Evolutionary conservation across 805 yeast species (phyloP).

Genomic region (Metschnikowia cubensis): DNA sequence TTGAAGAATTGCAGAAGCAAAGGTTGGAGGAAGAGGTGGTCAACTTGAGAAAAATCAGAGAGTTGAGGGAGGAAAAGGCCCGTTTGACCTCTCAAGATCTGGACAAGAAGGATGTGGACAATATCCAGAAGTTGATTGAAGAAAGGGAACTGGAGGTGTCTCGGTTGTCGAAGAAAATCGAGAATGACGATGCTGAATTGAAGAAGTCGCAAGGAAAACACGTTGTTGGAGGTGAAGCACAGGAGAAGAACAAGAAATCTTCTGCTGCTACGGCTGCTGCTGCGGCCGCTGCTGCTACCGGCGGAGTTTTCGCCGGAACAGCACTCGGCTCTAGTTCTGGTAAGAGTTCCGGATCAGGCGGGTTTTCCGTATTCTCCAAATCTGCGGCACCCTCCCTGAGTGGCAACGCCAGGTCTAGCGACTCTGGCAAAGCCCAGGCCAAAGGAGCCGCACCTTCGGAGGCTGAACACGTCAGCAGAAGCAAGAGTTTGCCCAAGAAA

Average conservation of each 20-base stretch:
- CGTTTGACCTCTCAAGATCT: slow-evolving; percentile 23
- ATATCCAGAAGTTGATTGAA: slow-evolving; percentile 28
- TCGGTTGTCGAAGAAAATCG: slow-evolving; percentile 29
- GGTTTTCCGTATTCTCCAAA: slow-evolving; percentile 13
- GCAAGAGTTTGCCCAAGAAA: slow-evolving; percentile 16
- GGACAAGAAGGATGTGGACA: slow-evolving; percentile 19
- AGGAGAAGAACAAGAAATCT: slow-evolving; percentile 4
- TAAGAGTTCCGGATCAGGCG: background rate
- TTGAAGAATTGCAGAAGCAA: slow-evolving; percentile 36
- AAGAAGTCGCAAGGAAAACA: slow-evolving; percentile 1
- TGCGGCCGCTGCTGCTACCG: slow-evolving; percentile 24
- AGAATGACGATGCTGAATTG: slow-evolving; percentile 29
- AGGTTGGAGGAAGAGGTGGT: slow-evolving; percentile 38
- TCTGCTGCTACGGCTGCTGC: slow-evolving; percentile 17
- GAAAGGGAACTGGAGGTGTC: slow-evolving; percentile 33
- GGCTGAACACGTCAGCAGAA: slow-evolving; percentile 8
- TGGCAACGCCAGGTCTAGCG: slow-evolving; percentile 2
- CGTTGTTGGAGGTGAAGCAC: background rate
- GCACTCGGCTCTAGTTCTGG: slow-evolving; percentile 21
- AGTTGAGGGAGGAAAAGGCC: slow-evolving; percentile 37
- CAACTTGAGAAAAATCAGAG: slow-evolving; percentile 37
- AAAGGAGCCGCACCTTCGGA: background rate
- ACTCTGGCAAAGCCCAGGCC: slow-evolving; percentile 19
- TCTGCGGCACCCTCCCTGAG: background rate
- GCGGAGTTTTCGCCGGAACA: slow-evolving; percentile 20